Conservation (phyloP, 768 basidiomycete genomes). For the Amanita rubescens region DNA sequence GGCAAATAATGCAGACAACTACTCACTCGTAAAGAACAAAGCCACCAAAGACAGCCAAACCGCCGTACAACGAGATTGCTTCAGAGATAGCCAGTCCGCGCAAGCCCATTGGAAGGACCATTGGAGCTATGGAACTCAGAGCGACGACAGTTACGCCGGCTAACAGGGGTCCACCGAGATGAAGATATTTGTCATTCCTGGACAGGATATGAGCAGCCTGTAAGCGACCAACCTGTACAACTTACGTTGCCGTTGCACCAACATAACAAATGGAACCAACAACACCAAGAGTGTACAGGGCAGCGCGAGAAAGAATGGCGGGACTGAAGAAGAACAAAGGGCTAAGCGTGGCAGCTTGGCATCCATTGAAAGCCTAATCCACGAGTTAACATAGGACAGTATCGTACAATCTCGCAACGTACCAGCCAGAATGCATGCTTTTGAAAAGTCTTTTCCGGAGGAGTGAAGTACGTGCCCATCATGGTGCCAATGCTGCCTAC, state of each 20-base stretch:
- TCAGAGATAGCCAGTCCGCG: conserved; percentile 73
- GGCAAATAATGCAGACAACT: background rate
- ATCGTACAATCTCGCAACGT: conserved; percentile 17
- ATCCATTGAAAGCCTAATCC: conserved; percentile 70
- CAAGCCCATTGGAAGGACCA: conserved; percentile 80
- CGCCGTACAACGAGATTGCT: conserved; percentile 77
- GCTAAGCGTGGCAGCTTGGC: conserved; percentile 79
- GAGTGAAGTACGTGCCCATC: conserved; percentile 74
- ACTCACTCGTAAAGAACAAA: conserved; percentile 83
- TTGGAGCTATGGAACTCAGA: conserved; percentile 78
- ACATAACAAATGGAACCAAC: conserved; percentile 85
- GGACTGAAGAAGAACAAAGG: conserved; percentile 88
- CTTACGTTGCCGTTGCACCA: conserved; percentile 78
- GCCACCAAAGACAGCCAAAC: conserved; percentile 80
- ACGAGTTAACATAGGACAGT: background rate
- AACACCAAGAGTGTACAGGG: conserved; percentile 79
- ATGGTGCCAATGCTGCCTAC: conserved; percentile 77
- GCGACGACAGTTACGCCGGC: conserved; percentile 88
- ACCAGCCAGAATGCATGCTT: conserved; percentile 82
- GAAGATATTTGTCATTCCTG: conserved; percentile 75
- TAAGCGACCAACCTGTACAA: conserved; percentile 1
- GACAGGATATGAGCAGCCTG: background rate
- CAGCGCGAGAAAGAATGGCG: conserved; percentile 79
- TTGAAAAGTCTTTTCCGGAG: conserved; percentile 66
- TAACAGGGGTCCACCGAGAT: conserved; percentile 81